Conservation (phyloP, 495 filamentous ascomycete genomes). For the Neurospora sp. region DNA sequence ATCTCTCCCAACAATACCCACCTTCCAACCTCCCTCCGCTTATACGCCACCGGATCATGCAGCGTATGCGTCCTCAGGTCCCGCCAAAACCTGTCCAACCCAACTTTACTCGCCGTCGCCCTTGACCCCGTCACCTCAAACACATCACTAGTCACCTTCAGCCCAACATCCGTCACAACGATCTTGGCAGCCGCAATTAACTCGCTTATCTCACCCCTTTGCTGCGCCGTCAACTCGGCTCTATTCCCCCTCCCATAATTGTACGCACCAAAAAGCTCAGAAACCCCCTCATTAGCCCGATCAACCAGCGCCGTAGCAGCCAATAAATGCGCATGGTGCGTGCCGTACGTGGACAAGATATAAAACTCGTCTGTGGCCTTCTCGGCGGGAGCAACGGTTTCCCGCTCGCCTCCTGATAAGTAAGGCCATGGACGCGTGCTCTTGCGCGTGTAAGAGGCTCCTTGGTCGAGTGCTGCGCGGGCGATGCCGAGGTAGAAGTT, state of each 20-base stretch:
- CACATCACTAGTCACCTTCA: conserved; percentile 44
- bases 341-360: conserved; percentile 50
- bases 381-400: conserved; percentile 1
- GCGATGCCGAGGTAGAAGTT: conserved; percentile 56
- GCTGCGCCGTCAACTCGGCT: conserved; percentile 27
- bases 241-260: conserved; percentile 11
- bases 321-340: conserved; percentile 47
- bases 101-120: conserved; percentile 42
- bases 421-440: conserved; percentile 47
- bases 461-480: conserved; percentile 39
- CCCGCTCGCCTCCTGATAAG: conserved; percentile 36
- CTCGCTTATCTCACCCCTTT: conserved; percentile 48
- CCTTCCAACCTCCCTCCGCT: conserved; percentile 47
- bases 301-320: conserved; percentile 47
- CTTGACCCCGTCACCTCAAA: conserved; percentile 50
- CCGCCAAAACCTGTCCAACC: conserved; percentile 51
- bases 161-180: conserved; percentile 45
- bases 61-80: conserved; percentile 50
- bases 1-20: conserved; percentile 41
- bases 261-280: conserved; percentile 32
- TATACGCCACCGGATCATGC: conserved; percentile 55
- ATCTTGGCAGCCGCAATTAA: conserved; percentile 51
- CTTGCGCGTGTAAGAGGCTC: conserved; percentile 39
- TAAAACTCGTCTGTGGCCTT: conserved; percentile 50
- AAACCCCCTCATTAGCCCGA: conserved; percentile 35